phyloP scores from a whole-genome alignment of 73 alveolate genomes.

The Tetrahymena thermophila region DNA sequence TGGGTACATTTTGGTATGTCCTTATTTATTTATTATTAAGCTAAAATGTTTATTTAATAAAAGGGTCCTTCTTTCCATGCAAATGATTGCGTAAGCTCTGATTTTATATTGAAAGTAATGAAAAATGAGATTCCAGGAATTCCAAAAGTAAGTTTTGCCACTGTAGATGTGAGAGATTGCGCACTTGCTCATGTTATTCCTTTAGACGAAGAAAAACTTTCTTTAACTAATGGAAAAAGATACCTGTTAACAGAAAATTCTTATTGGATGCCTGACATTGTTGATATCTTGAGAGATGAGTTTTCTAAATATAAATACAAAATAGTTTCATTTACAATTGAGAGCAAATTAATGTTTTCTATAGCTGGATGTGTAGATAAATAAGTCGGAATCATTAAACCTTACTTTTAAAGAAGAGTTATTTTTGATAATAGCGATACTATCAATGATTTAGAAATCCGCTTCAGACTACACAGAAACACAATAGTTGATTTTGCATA shows the following conservation, averaged over 20 bases:
- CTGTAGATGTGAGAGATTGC: slow-evolving; percentile 54
- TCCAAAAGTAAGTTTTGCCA: slow-evolving; percentile 23
- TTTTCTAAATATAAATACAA: background rate
- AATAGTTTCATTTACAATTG: background rate
- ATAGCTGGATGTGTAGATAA: background rate
- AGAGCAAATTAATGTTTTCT: background rate
- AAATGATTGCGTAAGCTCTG: background rate
- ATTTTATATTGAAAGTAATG: background rate
- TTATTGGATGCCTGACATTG: background rate
- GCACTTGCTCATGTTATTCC: slow-evolving; percentile 55
- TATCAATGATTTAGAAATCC: background rate
- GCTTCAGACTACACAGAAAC: background rate
- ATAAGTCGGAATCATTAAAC: background rate
- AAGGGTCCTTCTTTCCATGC: slow-evolving; percentile 22
- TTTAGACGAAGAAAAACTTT: background rate
- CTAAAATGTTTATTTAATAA: background rate
- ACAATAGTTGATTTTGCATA: background rate
- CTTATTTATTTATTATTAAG: background rate
- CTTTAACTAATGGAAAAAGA: slow-evolving; percentile 37
- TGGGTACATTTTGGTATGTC: background rate
- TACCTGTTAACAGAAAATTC: background rate
- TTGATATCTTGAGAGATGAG: background rate
- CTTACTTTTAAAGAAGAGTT: background rate
- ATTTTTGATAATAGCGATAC: background rate
- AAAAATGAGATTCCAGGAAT: slow-evolving; percentile 20